Percentiles rank a stretch among this genome's conserved stretches.
phyloP scores from a whole-genome alignment of 768 basidiomycete species.

The Lepiota venenata region DNA sequence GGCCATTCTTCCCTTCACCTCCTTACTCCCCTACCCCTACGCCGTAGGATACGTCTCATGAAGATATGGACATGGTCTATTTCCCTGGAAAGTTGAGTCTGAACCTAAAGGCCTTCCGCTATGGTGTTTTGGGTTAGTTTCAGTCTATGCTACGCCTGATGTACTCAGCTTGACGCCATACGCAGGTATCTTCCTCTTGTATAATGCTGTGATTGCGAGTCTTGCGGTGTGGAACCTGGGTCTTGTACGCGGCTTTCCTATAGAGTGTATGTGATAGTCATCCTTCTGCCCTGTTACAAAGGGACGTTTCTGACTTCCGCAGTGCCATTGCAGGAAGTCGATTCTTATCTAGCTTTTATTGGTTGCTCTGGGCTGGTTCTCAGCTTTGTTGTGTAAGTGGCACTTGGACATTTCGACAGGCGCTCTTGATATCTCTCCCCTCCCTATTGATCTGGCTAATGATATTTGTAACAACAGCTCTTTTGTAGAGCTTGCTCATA shows the following conservation, averaged over 20 bases:
- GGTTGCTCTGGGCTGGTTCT: conserved; percentile 56
- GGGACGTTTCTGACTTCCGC: neutral
- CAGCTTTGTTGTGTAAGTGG: conserved; percentile 56
- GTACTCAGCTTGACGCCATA: neutral
- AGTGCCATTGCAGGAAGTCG: conserved; percentile 40
- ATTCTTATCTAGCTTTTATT: conserved; percentile 57
- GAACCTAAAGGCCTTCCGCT: conserved; percentile 50
- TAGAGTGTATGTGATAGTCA: conserved; percentile 1
- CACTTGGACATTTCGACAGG: neutral
- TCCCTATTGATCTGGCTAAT: conserved; percentile 7
- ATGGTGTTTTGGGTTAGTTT: conserved; percentile 55
- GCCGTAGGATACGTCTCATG: conserved; percentile 21
- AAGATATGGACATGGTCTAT: conserved; percentile 35
- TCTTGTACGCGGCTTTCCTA: conserved; percentile 28
- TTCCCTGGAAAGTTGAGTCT: conserved; percentile 18
- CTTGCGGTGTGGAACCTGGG: conserved; percentile 69
- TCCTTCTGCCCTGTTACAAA: conserved; percentile 2
- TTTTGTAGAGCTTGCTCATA: conserved; percentile 57
- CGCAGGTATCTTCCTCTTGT: conserved; percentile 57
- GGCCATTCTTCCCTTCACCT: conserved; percentile 3
- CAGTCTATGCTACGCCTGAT: neutral
- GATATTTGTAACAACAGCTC: conserved; percentile 34
- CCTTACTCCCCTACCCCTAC: conserved; percentile 18
- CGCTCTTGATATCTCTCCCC: neutral
- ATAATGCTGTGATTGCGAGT: conserved; percentile 62